Evolutionary conservation across 2,329 filamentous ascomycete species (phyloP).

Genomic region (Xylaria sp.): DNA sequence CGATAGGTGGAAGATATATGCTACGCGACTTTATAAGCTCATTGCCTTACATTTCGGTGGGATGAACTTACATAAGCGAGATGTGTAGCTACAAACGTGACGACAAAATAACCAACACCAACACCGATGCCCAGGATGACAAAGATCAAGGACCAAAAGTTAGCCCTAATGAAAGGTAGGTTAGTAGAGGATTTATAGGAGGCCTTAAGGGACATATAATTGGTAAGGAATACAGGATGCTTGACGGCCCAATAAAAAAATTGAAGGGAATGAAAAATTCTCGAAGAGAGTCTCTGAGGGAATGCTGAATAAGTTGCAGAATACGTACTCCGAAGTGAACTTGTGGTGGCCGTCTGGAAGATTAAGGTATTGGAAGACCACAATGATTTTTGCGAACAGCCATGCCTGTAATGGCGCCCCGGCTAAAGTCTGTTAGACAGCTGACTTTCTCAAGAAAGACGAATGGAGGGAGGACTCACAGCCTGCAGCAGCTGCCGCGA

Average conservation of each 20-base stretch:
- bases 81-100: slow-evolving; percentile 58
- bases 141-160: slow-evolving; percentile 76
- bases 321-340: slow-evolving; percentile 50
- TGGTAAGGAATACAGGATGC: neutral
- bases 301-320: neutral
- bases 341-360: slow-evolving; percentile 43
- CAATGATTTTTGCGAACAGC: slow-evolving; percentile 65
- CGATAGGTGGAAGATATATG: slow-evolving; percentile 65
- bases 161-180: slow-evolving; percentile 47
- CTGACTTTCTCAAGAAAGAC: neutral
- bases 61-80: slow-evolving; percentile 54
- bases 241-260: neutral
- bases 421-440: slow-evolving; percentile 46
- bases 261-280: neutral
- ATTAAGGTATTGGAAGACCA: slow-evolving; percentile 57
- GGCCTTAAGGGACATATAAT: neutral
- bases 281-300: neutral
- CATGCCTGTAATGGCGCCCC: slow-evolving; percentile 64
- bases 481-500: slow-evolving; percentile 57
- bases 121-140: slow-evolving; percentile 65
- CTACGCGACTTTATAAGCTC: slow-evolving; percentile 39
- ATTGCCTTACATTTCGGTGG: neutral
- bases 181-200: slow-evolving; percentile 11
- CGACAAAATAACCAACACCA: slow-evolving; percentile 64
- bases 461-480: slow-evolving; percentile 40